Conservation (phyloP, 192 early-diverging fungal genomes). For the Jimgerdemannia lactiflua region DNA sequence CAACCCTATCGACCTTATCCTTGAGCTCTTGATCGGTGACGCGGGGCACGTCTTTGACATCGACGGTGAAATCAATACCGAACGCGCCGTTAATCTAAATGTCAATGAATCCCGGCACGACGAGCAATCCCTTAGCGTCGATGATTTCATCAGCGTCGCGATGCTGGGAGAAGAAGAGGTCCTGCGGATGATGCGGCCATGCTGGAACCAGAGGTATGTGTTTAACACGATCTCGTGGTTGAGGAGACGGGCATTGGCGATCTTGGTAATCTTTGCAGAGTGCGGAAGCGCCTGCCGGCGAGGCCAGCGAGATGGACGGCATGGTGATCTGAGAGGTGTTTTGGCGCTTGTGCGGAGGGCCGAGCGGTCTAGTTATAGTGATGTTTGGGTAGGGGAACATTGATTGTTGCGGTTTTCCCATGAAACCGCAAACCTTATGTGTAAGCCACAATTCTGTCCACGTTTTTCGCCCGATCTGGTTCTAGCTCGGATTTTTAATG, state of each 20-base stretch:
- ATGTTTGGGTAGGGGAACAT: not conserved
- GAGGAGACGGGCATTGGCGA: constrained; percentile 77
- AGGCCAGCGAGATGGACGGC: not conserved
- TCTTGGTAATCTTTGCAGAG: constrained; percentile 53
- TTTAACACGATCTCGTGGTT: constrained; percentile 73
- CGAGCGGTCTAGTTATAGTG: not conserved
- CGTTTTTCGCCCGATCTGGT: too few relatives aligned
- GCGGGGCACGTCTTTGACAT: constrained; percentile 35
- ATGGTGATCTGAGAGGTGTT: not conserved
- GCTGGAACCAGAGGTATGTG: constrained; percentile 68
- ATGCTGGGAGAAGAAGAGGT: constrained; percentile 65
- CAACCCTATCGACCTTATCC: constrained; percentile 61
- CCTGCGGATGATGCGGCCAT: constrained; percentile 75
- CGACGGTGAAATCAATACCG: constrained; percentile 71
- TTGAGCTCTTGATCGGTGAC: constrained; percentile 46
- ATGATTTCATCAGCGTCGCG: constrained; percentile 64
- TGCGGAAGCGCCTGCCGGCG: not conserved
- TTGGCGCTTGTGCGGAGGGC: not conserved
- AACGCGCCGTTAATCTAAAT: constrained; percentile 83
- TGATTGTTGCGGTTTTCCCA: too few relatives aligned
- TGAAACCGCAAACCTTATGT: too few relatives aligned
- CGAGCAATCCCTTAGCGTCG: constrained; percentile 69
- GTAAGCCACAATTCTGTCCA: too few relatives aligned
- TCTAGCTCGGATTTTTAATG: too few relatives aligned
- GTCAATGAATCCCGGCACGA: constrained; percentile 79